phyloP scores from a whole-genome alignment of 2,329 filamentous ascomycete genomes.

The Mariannaea sp. region DNA sequence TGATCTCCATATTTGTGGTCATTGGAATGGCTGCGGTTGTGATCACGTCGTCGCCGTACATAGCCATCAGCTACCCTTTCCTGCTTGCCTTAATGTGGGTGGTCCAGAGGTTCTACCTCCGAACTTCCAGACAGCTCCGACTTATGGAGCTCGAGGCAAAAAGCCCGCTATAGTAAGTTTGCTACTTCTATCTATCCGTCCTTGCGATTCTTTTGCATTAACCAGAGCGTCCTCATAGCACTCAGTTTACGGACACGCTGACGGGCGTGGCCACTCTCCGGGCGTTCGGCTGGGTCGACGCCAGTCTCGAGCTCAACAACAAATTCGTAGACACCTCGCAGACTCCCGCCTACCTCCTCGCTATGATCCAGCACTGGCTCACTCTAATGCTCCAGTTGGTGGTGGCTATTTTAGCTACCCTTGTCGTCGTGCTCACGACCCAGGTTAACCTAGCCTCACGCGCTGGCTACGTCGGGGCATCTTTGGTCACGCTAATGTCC shows the following conservation, averaged over 20 bases:
- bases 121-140: slow-evolving; percentile 62
- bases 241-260: slow-evolving; percentile 60
- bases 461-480: slow-evolving; percentile 47
- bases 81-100: slow-evolving; percentile 50
- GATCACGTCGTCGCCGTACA: slow-evolving; percentile 44
- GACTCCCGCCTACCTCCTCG: slow-evolving; percentile 61
- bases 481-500: slow-evolving; percentile 45
- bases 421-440: slow-evolving; percentile 54
- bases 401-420: slow-evolving; percentile 52
- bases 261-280: slow-evolving; percentile 58
- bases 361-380: slow-evolving; percentile 63
- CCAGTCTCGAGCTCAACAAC: slow-evolving; percentile 36
- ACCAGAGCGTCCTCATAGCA: not conserved
- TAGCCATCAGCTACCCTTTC: slow-evolving; percentile 55
- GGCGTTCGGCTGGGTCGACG: slow-evolving; percentile 56
- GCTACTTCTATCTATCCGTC: too few species aligned
- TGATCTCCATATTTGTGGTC: not conserved
- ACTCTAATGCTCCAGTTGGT: slow-evolving; percentile 55
- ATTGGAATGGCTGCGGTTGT: slow-evolving; percentile 33
- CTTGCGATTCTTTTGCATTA: too few species aligned
- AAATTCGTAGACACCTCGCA: slow-evolving; percentile 59
- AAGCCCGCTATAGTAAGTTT: slow-evolving; percentile 53
- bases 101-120: slow-evolving; percentile 61
- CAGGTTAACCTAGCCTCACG: slow-evolving; percentile 40
- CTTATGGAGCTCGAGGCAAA: slow-evolving; percentile 64